Base-by-base conservation (phyloP, 2,329 filamentous ascomycete species). In the Cytospora piceicola region DNA sequence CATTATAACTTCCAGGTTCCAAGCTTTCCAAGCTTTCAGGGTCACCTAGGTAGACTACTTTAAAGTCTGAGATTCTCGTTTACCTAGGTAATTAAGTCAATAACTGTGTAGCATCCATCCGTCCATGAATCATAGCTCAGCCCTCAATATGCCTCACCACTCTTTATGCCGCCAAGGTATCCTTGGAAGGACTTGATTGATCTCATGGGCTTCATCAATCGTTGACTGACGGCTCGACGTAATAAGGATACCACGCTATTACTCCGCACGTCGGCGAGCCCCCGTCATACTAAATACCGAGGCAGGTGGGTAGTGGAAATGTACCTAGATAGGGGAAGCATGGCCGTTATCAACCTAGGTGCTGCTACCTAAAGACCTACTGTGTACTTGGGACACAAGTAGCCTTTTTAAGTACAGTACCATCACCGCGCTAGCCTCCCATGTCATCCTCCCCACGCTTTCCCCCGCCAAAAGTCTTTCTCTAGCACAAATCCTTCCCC, bases 371-470 rank as follows among this genome's bases (percentile, higher is more conserved):
- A 2, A 15, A 5, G 20, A 42, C 39, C 15, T 49, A 49, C n/a
- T 49, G 20, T 49, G 20, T 24, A 22, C 46, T 14, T 49, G 46
- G 3, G n/a, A n/a, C 46, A 22, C 24, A 20, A 12, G 32, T 34
- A 34, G 32, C 11, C 3, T 34, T 6, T 8, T 12, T 34, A 34
- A 12, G 32, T 34, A 34, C 32, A 12, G 32, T 34, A 34, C 32
- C 7, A 22, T 14, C 17, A 22, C 2, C 4, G 46, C 39, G 39
- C 39, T 49, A 49, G n/a, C n/a, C 17, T 52, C 46, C 39, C 61
- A 22, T 30, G 29, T 34, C 53, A 24, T n/a, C 29, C 39, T 63
- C 61, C 61, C 61, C 61, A 63, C 61, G 61, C 53, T 52, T 57
- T 63, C 52, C 61, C 53, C 61, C 49, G 61, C 56, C 61, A 30